Evolutionary conservation across 176 grass and related monocot genomes (phyloP), one percentile per base, ranked within the genome.

Genomic region (Pontederia crassipes): DNA sequence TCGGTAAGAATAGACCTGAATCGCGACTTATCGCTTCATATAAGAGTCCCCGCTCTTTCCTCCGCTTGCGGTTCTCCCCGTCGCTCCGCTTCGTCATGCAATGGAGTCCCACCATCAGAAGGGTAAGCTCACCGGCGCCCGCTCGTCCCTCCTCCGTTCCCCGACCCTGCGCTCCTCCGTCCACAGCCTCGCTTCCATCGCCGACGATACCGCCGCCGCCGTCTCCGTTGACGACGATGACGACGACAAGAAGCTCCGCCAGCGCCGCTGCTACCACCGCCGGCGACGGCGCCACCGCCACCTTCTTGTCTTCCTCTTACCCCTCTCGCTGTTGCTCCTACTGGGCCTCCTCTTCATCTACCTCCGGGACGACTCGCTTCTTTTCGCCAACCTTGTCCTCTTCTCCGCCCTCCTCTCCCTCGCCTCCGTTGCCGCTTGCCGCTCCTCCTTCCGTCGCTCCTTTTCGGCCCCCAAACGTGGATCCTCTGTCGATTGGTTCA

Each of bases 121-220:
- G 59, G 59, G 59, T 15, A 62, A 62, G 28, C 59, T 62, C 59
- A 62, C 59, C 59, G 15, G 59, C 15, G 45, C 59, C 8, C 29
- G 45, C 13, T 62, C 59, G 14, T 62, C 59, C 59, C 59, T 62
- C 32, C 59, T 62, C 20, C 64, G 64, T 5, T 66, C 64, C 7
- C 49, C 64, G 18, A 62, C 35, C 14, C 32, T 17, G 15, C 59
- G 59, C 8, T 46, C 59, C 32, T 62, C 59, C 13, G 17, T 29
- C 24, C 64, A 53, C 12, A 66, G 48, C 49, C 64, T 53, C 48
- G 14, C 64, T 8, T 53, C 64, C 62, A 11, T 26, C 62, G 62
- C 63, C 18, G 11, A 14, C 14, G 58, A 27, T 24, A 12, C 11
- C 49, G 14, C 18, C 17, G 11, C 17, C 47, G 46, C 48, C 48